Evolutionary conservation across 2,329 filamentous ascomycete species (phyloP), one percentile per base, ranked within the genome.

Genomic region (Fusarium sp.): DNA sequence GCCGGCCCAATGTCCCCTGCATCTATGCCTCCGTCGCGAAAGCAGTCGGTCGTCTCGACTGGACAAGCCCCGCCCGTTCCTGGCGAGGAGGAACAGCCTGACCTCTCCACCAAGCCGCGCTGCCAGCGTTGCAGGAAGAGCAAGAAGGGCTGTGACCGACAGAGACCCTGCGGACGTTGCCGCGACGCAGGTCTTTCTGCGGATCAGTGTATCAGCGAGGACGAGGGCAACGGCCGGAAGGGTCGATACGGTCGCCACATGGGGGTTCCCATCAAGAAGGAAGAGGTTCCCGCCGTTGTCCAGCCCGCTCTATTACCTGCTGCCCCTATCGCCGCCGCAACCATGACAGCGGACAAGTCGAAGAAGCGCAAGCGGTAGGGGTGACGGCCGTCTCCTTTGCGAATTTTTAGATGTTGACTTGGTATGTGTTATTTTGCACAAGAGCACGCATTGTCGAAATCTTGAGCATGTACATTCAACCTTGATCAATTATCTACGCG

Each of bases 51-150:
- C 66, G 89, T 91, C 12, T 95, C 94, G 15, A 84, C 83, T 15
- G 82, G 82, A 15, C 79, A 82, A 40, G 74, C 86, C 56, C 84
- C 87, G 6, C 85, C 86, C 9, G 89, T 87, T 57, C 86, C 87
- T 35, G 94, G 95, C 75, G 83, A 98, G 75, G 95, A 98, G 75
- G 95, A 98, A 66, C 87, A 98, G 58, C 97, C 95, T 4, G 96
- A 99, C 78, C 86, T 98, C 22, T 98, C 96, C 0, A 95, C 93
- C 75, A 98, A 98, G 85, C 97, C 97, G 66, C 95, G 97, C 72
- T 99, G 97, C 87, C 97, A 99, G 83, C 93, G 97, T 68, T 99
- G 97, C 88, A 93, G 97, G 79, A 99, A 99, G 90, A 98, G 96
- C 86, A 99, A 99, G 89, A 99, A 99, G 86, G 97, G 97, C 14